Conservation (phyloP, 495 filamentous ascomycete genomes). For the Aspergillus olivimuriae region DNA sequence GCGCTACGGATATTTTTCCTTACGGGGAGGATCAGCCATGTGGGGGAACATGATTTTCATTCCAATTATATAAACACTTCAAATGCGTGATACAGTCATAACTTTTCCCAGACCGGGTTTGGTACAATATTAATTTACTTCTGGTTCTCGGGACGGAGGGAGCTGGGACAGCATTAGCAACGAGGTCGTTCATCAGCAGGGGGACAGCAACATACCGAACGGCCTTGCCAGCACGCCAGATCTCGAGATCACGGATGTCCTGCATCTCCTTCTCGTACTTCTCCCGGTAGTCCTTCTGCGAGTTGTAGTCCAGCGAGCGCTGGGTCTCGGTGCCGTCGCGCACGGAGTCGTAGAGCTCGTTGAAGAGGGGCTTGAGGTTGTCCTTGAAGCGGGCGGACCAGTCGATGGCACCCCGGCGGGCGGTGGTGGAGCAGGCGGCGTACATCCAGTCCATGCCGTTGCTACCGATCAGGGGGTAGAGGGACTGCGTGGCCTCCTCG, state of each 20-base stretch:
- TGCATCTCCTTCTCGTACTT: conserved; percentile 94
- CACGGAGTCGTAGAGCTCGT: conserved; percentile 89
- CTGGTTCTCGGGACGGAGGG: conserved; percentile 90
- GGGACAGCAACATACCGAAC: conserved; percentile 53
- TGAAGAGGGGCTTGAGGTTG: conserved; percentile 95
- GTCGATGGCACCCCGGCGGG: conserved; percentile 96
- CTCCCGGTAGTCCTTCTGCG: conserved; percentile 87
- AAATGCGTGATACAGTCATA: conserved; percentile 41
- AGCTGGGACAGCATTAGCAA: conserved; percentile 37
- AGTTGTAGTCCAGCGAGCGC: conserved; percentile 92
- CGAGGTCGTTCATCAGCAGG: conserved; percentile 10
- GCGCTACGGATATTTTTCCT: neutral
- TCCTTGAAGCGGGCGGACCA: conserved; percentile 95
- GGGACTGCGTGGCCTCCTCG: conserved; percentile 95
- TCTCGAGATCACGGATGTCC: conserved; percentile 94
- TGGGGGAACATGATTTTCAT: neutral
- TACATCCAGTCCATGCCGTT: conserved; percentile 99
- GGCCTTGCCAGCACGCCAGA: conserved; percentile 98
- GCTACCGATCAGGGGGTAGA: conserved; percentile 92
- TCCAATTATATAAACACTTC: conserved; percentile 1
- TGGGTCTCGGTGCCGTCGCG: conserved; percentile 84
- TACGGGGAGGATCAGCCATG: neutral
- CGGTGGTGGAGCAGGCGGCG: conserved; percentile 97
- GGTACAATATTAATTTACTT: conserved; percentile 52
- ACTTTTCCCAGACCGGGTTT: conserved; percentile 32